Evolutionary conservation across 495 filamentous ascomycete species (phyloP).

Genomic region (Physcia stellaris): DNA sequence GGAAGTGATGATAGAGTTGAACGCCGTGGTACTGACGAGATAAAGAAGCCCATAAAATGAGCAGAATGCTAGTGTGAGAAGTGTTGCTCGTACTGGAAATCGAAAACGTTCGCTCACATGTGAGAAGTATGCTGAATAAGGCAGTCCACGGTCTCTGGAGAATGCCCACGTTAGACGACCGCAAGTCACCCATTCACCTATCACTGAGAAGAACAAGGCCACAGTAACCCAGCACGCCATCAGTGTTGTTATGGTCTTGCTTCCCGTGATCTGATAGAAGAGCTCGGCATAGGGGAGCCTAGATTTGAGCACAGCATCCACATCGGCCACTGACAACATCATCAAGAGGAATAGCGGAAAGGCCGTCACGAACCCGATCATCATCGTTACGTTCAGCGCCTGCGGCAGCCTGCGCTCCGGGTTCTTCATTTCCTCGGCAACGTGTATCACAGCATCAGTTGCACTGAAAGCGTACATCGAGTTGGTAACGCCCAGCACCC

Average conservation of each 20-base stretch:
- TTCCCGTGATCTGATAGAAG: slow-evolving; percentile 20
- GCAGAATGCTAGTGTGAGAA: slow-evolving; percentile 18
- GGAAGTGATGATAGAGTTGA: slow-evolving; percentile 28
- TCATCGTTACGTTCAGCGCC: slow-evolving; percentile 23
- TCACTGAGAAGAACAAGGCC: slow-evolving; percentile 15
- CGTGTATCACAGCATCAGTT: slow-evolving; percentile 14
- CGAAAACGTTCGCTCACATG: slow-evolving; percentile 10
- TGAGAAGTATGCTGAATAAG: slow-evolving; percentile 17
- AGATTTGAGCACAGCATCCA: slow-evolving; percentile 17
- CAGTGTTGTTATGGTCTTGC: slow-evolving; percentile 14
- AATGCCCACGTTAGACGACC: slow-evolving; percentile 29
- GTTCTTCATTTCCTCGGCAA: slow-evolving; percentile 16
- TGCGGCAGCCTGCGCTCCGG: slow-evolving; percentile 21
- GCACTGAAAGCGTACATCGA: slow-evolving; percentile 20
- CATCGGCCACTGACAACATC: slow-evolving; percentile 22
- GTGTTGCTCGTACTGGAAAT: slow-evolving; percentile 21
- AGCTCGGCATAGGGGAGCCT: slow-evolving; percentile 17
- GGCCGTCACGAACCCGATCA: slow-evolving; percentile 23
- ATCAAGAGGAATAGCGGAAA: slow-evolving; percentile 23
- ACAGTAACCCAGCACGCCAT: slow-evolving; percentile 20
- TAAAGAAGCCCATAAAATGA: slow-evolving; percentile 26
- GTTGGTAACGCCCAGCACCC: slow-evolving; percentile 23
- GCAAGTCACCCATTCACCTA: slow-evolving; percentile 19
- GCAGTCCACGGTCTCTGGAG: slow-evolving; percentile 20
- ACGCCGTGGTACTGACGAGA: slow-evolving; percentile 27